Evolutionary conservation across 78 protist species (phyloP), one percentile per base, ranked within the genome.

Genomic region (Emiliania huxleyi): DNA sequence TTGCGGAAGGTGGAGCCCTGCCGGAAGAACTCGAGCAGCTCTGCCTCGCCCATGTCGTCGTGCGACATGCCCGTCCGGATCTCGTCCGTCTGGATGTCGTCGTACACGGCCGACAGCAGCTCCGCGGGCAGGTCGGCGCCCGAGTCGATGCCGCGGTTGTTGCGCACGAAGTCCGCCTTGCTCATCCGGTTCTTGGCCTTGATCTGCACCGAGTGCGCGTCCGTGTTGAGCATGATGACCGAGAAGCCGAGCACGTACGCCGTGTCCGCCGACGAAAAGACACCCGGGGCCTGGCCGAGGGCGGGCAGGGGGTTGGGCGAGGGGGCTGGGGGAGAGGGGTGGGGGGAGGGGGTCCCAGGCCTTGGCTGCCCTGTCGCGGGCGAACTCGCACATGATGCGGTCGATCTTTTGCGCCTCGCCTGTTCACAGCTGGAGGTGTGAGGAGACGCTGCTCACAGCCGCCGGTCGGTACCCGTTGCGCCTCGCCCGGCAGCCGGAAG

Each of bases 361-460:
- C n/a, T n/a, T n/a, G n/a, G n/a, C n/a, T n/a, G n/a, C n/a, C n/a
- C n/a, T n/a, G n/a, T n/a, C n/a, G n/a, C 37, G 3, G 22, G 93
- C 2, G 87, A 93, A 93, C 23, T 0, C 42, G 33, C n/a, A 1
- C 88, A 93, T 69, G 56, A 93, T 93, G 37, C 95, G 95, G 88
- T 98, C 99, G 25, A 99, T 96, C 89, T 98, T 97, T 94, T 93
- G 95, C 37, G 93, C 62, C n/a, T n/a, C n/a, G n/a, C n/a, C n/a
- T n/a, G n/a, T n/a, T n/a, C n/a, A n/a, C n/a, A n/a, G n/a, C n/a
- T n/a, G n/a, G n/a, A n/a, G n/a, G n/a, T n/a, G n/a, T n/a, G n/a
- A n/a, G n/a, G n/a, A n/a, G n/a, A n/a, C n/a, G n/a, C n/a, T n/a
- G n/a, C n/a, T n/a, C n/a, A n/a, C n/a, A n/a, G n/a, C n/a, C n/a